These are phyloP conservation scores for Colletotrichum sidae DNA, from an alignment of 2,329 filamentous ascomycete genomes.

Conservation along the genomic window DNA sequence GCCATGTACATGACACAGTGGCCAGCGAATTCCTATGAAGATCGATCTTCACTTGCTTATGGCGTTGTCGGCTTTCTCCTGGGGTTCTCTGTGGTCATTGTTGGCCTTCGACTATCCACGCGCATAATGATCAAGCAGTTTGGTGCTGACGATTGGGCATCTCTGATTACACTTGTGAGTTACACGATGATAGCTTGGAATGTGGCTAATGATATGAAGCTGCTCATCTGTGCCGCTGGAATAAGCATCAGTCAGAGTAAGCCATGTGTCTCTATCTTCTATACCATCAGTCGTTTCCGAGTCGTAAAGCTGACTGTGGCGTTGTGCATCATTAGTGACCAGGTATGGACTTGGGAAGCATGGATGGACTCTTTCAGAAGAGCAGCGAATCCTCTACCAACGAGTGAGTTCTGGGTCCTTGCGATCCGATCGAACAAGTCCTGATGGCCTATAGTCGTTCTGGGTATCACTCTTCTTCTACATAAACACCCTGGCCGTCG, in stretches of 20 bases:
- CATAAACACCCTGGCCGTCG: neutral
- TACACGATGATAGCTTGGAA: neutral
- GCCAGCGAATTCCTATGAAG: neutral
- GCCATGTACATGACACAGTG: neutral
- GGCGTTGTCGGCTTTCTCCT: neutral
- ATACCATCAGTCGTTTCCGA: neutral
- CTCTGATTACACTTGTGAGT: slow-evolving; percentile 1
- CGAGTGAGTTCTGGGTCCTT: neutral
- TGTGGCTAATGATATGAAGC: neutral
- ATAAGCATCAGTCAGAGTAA: slow-evolving; percentile 7
- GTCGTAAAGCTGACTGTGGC: neutral
- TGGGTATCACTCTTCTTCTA: neutral
- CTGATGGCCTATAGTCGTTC: neutral
- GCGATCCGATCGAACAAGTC: no score
- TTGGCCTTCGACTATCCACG: slow-evolving; percentile 3
- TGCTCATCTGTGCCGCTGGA: neutral
- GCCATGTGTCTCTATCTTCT: neutral
- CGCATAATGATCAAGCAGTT: neutral
- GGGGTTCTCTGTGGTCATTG: neutral
- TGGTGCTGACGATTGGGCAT: neutral
- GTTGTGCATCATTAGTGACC: neutral
- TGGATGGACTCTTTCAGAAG: neutral
- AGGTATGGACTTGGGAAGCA: slow-evolving; percentile 5
- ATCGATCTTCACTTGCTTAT: neutral
- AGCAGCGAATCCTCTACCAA: slow-evolving; percentile 1